Conservation (phyloP, 2,329 filamentous ascomycete species). For the Fusarium odoratissimum region DNA sequence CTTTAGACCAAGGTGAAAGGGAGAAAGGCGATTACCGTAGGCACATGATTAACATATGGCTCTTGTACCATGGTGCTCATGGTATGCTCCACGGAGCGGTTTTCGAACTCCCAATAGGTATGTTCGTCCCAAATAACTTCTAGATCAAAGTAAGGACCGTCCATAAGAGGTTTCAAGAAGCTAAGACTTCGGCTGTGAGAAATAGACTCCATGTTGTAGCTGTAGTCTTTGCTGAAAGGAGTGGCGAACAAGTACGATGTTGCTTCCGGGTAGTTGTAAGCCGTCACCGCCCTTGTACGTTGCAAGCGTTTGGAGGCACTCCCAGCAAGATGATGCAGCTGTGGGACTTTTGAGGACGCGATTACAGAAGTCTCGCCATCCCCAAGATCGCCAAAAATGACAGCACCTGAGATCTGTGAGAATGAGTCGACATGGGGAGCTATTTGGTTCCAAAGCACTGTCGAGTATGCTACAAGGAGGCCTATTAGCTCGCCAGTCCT, state of each 20-base stretch:
- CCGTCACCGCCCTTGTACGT: background rate
- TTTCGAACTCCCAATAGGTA: slow-evolving; percentile 76
- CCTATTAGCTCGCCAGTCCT: accelerated
- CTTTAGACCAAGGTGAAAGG: accelerated
- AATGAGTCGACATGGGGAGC: background rate
- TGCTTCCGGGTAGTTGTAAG: background rate
- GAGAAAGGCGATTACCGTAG: slow-evolving; percentile 62
- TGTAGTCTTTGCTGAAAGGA: slow-evolving; percentile 62
- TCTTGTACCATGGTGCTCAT: slow-evolving; percentile 85
- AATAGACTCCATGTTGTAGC: slow-evolving; percentile 65
- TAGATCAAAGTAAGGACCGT: slow-evolving; percentile 77
- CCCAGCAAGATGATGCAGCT: background rate
- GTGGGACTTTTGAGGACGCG: background rate
- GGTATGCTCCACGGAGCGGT: slow-evolving; percentile 75
- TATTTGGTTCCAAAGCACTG: slow-evolving; percentile 35
- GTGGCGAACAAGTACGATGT: slow-evolving; percentile 53
- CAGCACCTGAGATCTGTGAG: background rate
- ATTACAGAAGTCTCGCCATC: background rate
- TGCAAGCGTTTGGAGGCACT: slow-evolving; percentile 43
- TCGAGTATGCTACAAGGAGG: slow-evolving; percentile 8
- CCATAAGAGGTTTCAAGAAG: slow-evolving; percentile 72
- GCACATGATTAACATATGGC: slow-evolving; percentile 83
- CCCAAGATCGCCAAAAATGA: background rate
- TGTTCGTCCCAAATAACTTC: slow-evolving; percentile 85
- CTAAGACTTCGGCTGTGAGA: slow-evolving; percentile 74